Conservation (phyloP, 768 basidiomycete species). For the Lepiota subincarnata region DNA sequence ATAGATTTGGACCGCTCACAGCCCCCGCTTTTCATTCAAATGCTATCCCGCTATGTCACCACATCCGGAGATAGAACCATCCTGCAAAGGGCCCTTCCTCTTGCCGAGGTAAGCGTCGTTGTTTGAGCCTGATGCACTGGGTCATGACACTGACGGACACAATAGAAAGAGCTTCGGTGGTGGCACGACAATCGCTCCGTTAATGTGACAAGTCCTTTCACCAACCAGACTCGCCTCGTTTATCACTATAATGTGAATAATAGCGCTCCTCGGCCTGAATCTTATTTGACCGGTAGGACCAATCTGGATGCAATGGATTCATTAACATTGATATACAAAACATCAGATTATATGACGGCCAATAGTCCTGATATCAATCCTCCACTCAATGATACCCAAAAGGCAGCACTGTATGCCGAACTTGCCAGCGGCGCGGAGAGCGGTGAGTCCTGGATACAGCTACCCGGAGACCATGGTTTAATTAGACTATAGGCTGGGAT, state of each 20-base stretch:
- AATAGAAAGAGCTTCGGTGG: constrained; percentile 76
- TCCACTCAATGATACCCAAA: constrained; percentile 55
- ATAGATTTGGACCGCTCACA: constrained; percentile 87
- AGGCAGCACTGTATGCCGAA: constrained; percentile 73
- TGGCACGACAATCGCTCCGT: constrained; percentile 75
- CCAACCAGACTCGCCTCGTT: constrained; percentile 60
- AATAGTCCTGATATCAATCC: constrained; percentile 55
- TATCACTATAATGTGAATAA: constrained; percentile 77
- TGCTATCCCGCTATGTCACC: constrained; percentile 82
- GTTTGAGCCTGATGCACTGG: neutral
- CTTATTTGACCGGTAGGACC: constrained; percentile 56
- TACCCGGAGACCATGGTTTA: neutral
- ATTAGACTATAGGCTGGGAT: constrained; percentile 37
- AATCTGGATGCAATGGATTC: neutral
- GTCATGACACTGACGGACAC: neutral
- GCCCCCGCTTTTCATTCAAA: constrained; percentile 88
- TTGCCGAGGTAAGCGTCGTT: constrained; percentile 59
- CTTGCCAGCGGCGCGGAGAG: constrained; percentile 87
- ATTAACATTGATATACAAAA: constrained; percentile 7
- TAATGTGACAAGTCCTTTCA: constrained; percentile 65
- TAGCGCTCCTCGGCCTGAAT: constrained; percentile 86
- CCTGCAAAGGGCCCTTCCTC: constrained; percentile 73
- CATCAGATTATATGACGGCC: constrained; percentile 71
- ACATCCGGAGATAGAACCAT: constrained; percentile 72
- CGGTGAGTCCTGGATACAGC: constrained; percentile 33